phyloP scores from a whole-genome alignment of 176 grass and related monocot species.

The Panicum miliaceum region DNA sequence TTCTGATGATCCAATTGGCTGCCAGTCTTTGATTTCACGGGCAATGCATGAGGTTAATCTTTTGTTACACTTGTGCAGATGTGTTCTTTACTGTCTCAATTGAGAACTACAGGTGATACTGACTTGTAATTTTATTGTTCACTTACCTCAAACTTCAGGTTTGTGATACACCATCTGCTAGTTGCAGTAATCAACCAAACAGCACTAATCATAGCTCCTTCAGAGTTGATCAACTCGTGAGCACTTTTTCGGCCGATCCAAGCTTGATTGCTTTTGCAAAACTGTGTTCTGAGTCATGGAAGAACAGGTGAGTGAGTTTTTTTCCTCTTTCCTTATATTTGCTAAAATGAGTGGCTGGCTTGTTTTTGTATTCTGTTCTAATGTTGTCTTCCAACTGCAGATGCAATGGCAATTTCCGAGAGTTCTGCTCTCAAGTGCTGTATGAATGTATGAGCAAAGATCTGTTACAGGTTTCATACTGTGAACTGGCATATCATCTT shows the following conservation, averaged over 20 bases:
- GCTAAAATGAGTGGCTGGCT: background rate
- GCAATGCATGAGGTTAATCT: conserved; percentile 91
- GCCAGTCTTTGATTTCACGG: conserved; percentile 92
- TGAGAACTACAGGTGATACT: conserved; percentile 6
- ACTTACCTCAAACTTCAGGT: conserved; percentile 58
- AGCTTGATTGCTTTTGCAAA: conserved; percentile 96
- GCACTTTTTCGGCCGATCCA: conserved; percentile 94
- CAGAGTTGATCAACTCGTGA: conserved; percentile 86
- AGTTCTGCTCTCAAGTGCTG: conserved; percentile 90
- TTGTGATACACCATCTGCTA: conserved; percentile 55
- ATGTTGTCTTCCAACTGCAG: conserved; percentile 52
- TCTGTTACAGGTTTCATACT: conserved; percentile 73
- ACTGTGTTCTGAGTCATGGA: conserved; percentile 72
- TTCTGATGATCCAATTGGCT: conserved; percentile 90
- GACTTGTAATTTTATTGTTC: conserved; percentile 5
- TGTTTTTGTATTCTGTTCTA: conserved; percentile 1
- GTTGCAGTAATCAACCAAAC: conserved; percentile 40
- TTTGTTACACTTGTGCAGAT: conserved; percentile 30
- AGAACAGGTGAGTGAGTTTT: conserved; percentile 62
- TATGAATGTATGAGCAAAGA: conserved; percentile 99
- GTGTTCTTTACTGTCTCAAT: conserved; percentile 11
- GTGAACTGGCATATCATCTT: conserved; percentile 28
- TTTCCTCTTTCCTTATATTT: conserved; percentile 22
- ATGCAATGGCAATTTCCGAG: conserved; percentile 78
- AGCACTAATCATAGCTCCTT: conserved; percentile 49